Evolutionary conservation across 1,139 yeast species (phyloP).

Genomic region (Zygotorulaspora mrakii): DNA sequence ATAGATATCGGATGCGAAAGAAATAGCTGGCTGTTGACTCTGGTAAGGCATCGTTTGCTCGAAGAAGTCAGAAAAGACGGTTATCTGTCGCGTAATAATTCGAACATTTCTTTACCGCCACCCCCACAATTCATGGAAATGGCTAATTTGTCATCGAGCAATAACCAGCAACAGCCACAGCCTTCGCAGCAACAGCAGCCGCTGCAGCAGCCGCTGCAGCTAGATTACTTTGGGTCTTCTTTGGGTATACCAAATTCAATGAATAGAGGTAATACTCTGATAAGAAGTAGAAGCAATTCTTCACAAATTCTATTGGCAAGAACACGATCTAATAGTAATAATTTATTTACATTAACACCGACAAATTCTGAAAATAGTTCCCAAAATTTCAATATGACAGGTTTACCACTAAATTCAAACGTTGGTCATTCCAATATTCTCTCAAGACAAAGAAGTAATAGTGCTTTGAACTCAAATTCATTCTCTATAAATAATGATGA

Average conservation of each 20-base stretch:
- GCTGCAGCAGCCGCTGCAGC: conserved; percentile 11
- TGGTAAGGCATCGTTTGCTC: conserved; percentile 30
- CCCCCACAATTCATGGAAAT: conserved; percentile 20
- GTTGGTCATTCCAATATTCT: conserved; percentile 8
- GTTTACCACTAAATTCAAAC: conserved; percentile 8
- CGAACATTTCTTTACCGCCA: conserved; percentile 22
- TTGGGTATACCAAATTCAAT: conserved; percentile 6
- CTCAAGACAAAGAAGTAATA: conserved; percentile 18
- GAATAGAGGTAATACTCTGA: conserved; percentile 9
- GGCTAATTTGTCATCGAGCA: conserved; percentile 9
- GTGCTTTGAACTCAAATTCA: conserved; percentile 6
- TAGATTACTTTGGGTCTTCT: conserved; percentile 17
- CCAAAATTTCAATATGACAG: conserved; percentile 9
- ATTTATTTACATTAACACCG: conserved; percentile 22
- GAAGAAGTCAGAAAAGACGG: conserved; percentile 33
- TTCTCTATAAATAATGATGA: conserved; percentile 12
- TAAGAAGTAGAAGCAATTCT: conserved; percentile 17
- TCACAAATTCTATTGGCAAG: conserved; percentile 16
- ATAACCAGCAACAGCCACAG: conserved; percentile 9
- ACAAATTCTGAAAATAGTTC: conserved; percentile 15
- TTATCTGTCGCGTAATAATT: conserved; percentile 26
- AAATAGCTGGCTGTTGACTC: conserved; percentile 27
- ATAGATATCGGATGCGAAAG: conserved; percentile 31
- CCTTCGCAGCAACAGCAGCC: conserved; percentile 12
- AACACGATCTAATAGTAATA: conserved; percentile 20